These are phyloP conservation scores for Adansonia madagascariensis DNA, from an alignment of 441 rosid genomes.

Conservation along the genomic window DNA sequence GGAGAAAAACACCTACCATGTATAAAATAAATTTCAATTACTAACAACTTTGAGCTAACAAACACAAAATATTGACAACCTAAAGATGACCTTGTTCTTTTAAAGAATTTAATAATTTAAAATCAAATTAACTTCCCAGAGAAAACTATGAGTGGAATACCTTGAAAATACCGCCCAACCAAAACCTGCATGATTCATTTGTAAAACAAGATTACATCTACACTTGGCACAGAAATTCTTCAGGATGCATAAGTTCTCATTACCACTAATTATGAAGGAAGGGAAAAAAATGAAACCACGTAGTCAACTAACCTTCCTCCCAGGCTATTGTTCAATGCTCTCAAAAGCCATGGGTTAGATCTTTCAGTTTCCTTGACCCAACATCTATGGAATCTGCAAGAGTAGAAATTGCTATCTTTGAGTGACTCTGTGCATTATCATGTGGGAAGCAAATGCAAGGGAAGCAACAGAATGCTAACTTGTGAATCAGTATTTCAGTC, in stretches of 20 bases:
- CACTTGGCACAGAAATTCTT: neutral
- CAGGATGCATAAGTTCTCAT: neutral
- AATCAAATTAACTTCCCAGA: slow-evolving; percentile 21
- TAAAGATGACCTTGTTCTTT: slow-evolving; percentile 16
- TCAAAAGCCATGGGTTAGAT: slow-evolving; percentile 81
- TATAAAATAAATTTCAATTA: neutral
- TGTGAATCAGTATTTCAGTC: slow-evolving; percentile 67
- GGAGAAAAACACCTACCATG: neutral
- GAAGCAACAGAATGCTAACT: slow-evolving; percentile 44
- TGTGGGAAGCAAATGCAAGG: slow-evolving; percentile 27
- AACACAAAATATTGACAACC: slow-evolving; percentile 16
- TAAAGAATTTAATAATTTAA: slow-evolving; percentile 24
- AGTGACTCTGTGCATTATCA: neutral
- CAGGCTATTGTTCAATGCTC: slow-evolving; percentile 75
- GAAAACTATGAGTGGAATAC: slow-evolving; percentile 35
- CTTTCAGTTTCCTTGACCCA: slow-evolving; percentile 81
- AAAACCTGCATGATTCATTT: slow-evolving; percentile 61
- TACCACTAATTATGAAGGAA: neutral
- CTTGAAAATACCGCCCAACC: slow-evolving; percentile 92
- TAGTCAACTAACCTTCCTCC: slow-evolving; percentile 68
- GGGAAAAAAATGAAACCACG: slow-evolving; percentile 26
- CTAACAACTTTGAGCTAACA: slow-evolving; percentile 8
- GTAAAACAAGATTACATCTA: neutral
- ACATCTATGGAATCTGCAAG: slow-evolving; percentile 71
- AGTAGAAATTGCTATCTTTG: slow-evolving; percentile 15